Evolutionary conservation across 371 early-diverging fungal genomes (phyloP), one percentile per base, ranked within the genome.

Genomic region (Mucor saturninus): DNA sequence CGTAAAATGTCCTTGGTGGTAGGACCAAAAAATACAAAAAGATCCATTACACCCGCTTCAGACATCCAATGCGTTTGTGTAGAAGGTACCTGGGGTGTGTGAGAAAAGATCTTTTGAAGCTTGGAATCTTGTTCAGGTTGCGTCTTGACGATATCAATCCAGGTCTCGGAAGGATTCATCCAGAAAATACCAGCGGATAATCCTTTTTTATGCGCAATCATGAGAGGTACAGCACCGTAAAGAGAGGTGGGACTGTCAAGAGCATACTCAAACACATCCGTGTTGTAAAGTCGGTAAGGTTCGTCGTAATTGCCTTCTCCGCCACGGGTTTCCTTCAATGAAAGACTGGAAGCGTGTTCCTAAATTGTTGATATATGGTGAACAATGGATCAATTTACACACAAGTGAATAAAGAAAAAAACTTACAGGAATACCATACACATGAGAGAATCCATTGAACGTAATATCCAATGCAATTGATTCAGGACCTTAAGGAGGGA

Each of bases 191-290:
- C 99, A 9, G 83, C 71, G 28, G 76, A 76, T 10, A 74, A 74
- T 15, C 87, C 84, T 43, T 81, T 76, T 43, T 80, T 83, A 66
- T 98, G 97, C 3, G 94, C 93, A 53, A 95, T 67, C 90, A 98
- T 91, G 50, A 96, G 89, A 11, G 99, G 99, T 5, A 99, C 84
- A 5, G 95, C 88, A 32, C 99, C 99, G 68, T 99, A 99, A 11
- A 99, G 86, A 6, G 97, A 92, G 87, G 95, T 96, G 8, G 97
- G 95, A 68, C 84, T 93, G 79, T 99, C 95, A 37, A 91, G 59
- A 35, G 91, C 91, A 80, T 95, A 95, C 74, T 99, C 98, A 75
- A 98, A 98, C 14, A 98, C 98, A 71, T 99, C 99, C 49, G 97
- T 83, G 72, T 99, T 99, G 80, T 96, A 99, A 28, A 98, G 83